These are phyloP conservation scores for Trichoderma asperelloides DNA, from an alignment of 495 filamentous ascomycete species.

Conservation along the genomic window DNA sequence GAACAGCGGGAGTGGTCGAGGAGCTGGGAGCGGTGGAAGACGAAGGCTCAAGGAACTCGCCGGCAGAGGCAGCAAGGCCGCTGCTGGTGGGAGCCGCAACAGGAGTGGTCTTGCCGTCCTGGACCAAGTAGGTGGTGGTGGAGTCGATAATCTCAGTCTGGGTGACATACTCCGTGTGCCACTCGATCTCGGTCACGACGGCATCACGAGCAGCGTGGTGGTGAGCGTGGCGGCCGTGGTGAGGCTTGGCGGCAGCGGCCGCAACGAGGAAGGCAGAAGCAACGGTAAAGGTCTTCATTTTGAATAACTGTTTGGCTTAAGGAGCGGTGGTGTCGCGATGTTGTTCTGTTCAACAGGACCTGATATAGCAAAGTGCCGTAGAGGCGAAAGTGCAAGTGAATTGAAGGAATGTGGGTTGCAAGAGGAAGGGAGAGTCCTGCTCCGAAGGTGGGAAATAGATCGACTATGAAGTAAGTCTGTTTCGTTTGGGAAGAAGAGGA, in stretches of 20 bases:
- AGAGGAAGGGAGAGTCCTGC: conserved; percentile 8
- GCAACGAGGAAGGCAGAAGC: conserved; percentile 34
- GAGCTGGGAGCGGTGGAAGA: conserved; percentile 10
- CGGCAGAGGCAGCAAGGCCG: conserved; percentile 17
- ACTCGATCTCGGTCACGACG: conserved; percentile 38
- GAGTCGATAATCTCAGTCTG: conserved; percentile 38
- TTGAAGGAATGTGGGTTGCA: conserved; percentile 6
- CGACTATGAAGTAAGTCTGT: background rate
- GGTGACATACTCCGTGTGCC: conserved; percentile 38
- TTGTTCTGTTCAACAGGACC: conserved; percentile 5
- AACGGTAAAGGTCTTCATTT: conserved; percentile 41
- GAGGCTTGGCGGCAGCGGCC: conserved; percentile 36
- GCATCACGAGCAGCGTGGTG: conserved; percentile 28
- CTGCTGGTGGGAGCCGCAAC: conserved; percentile 9
- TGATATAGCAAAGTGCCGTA: conserved; percentile 1
- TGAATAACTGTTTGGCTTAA: conserved; percentile 12
- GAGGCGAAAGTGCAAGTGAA: background rate
- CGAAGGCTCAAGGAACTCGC: conserved; percentile 33
- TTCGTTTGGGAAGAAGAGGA: background rate
- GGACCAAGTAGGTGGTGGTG: conserved; percentile 29
- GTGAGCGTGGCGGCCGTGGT: conserved; percentile 26
- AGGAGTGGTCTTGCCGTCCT: conserved; percentile 21
- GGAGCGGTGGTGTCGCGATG: background rate
- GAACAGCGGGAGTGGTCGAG: background rate
- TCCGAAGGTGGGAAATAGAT: conserved; percentile 4